These are phyloP conservation scores for Boletus subcaerulescens DNA, from an alignment of 768 basidiomycete species.

Conservation along the genomic window DNA sequence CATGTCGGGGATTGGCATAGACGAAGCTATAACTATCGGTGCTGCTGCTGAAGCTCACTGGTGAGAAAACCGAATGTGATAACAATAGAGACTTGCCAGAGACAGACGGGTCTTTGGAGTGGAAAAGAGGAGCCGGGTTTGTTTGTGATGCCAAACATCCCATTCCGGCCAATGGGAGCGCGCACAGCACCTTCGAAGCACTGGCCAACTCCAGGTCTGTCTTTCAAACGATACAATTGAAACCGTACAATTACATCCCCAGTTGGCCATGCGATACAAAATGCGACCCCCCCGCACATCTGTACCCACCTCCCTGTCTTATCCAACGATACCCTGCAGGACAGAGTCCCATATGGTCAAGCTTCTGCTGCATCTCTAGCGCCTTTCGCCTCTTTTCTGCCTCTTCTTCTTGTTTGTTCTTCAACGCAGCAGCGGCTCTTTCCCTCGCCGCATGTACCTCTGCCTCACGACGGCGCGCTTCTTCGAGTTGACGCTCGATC, in stretches of 20 bases:
- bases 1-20: too few relatives aligned
- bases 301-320: constrained; percentile 38
- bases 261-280: constrained; percentile 29
- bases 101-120: too few relatives aligned
- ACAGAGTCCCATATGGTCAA: constrained; percentile 51
- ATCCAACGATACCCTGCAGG: constrained; percentile 44
- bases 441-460: constrained; percentile 25
- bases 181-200: too few relatives aligned
- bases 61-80: too few relatives aligned
- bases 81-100: too few relatives aligned
- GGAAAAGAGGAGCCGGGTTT: too few relatives aligned
- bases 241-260: background rate
- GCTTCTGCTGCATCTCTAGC: constrained; percentile 39
- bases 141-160: too few relatives aligned
- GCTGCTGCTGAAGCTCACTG: too few relatives aligned
- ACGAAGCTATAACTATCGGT: too few relatives aligned
- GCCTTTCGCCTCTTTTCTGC: constrained; percentile 26
- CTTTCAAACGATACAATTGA: too few relatives aligned
- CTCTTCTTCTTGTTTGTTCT: constrained; percentile 39
- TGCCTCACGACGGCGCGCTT: constrained; percentile 29
- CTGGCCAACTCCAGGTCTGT: too few relatives aligned
- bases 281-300: constrained; percentile 47
- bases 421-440: constrained; percentile 27
- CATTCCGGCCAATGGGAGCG: too few relatives aligned
- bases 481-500: constrained; percentile 27